phyloP scores from a whole-genome alignment of 2,329 filamentous ascomycete species.

The Cordyceps pruinosa region DNA sequence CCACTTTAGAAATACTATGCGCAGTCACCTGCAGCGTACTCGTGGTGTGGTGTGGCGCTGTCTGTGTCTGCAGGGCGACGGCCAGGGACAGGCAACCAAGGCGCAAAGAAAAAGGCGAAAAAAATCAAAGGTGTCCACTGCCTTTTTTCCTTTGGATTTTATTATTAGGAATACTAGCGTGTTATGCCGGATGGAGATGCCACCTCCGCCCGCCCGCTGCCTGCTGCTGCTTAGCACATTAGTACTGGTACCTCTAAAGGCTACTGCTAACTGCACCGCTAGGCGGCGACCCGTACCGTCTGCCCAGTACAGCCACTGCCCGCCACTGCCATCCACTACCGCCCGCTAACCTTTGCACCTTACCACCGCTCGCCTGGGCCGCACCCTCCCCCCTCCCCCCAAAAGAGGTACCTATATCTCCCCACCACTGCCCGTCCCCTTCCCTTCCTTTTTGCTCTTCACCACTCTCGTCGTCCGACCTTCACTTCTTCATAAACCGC shows the following conservation, averaged over 20 bases:
- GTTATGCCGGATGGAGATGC: too few species aligned
- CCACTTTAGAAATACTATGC: background rate
- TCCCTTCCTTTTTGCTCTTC: conserved; percentile 35
- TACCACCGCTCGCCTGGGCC: too few species aligned
- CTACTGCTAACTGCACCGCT: background rate
- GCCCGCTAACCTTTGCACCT: background rate
- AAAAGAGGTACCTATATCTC: conserved; percentile 35
- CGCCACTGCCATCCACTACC: background rate
- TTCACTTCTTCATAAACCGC: conserved; percentile 41
- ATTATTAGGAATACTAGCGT: too few species aligned
- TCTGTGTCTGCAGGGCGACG: background rate
- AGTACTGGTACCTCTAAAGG: background rate
- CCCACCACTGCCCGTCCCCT: conserved; percentile 30
- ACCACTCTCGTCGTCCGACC: conserved; percentile 51
- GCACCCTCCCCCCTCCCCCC: conserved; percentile 37
- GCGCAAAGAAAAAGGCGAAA: background rate
- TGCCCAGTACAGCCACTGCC: background rate
- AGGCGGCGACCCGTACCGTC: background rate
- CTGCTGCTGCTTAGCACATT: too few species aligned
- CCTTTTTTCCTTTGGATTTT: too few species aligned
- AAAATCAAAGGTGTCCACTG: background rate
- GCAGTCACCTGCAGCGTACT: conserved; percentile 1
- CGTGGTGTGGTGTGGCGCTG: conserved; percentile 1
- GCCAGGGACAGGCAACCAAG: background rate
- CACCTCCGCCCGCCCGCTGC: background rate